Base-by-base conservation (phyloP, 192 early-diverging fungal species). In the Phlyctochytrium bullatum region DNA sequence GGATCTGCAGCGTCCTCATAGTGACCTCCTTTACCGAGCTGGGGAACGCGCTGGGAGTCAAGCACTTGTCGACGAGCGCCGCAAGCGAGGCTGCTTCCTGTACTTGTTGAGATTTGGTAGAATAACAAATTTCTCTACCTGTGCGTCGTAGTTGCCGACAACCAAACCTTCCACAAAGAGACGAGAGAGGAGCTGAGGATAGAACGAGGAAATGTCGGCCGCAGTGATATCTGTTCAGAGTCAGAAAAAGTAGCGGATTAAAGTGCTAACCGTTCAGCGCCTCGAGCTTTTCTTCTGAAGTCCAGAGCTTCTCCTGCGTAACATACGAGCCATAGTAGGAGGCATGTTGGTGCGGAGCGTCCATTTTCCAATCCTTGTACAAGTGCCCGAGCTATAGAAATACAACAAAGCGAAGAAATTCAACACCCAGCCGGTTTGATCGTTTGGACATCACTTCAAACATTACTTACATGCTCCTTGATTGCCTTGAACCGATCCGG, bases 111-210 rank as follows among this genome's bases (percentile, higher is more conserved):
- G n/a, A n/a, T n/a, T n/a, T n/a, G n/a, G n/a, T n/a, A 62, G 34
- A 62, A 31, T n/a, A 62, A 62, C 12, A 62, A 57, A 29, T 24
- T 30, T 80, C 28, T 78, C n/a, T n/a, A n/a, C n/a, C n/a, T n/a
- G n/a, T n/a, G n/a, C n/a, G n/a, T n/a, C 63, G 61, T 92, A 77
- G 72, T 98, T 98, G 58, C 97, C 97, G 69, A 91, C 89, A 3
- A 92, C 88, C n/a, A 94, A 80, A 35, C 88, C 89, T 76, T 93
- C 92, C 3, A 94, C 68, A 67, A 86, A 81, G 34, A 92, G 68
- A 53, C 87, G 78, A 33, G 78, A 78, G 57, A 96, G 76, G 56
- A 97, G 73, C 50, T 82, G 76, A 34, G 89, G 88, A 64, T 89
- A 88, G 66, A 96, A 96, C 33, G 62, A 69, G 74, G 88, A 80